phyloP scores from a whole-genome alignment of 2,329 filamentous ascomycete genomes.

The Penicillium sp. region DNA sequence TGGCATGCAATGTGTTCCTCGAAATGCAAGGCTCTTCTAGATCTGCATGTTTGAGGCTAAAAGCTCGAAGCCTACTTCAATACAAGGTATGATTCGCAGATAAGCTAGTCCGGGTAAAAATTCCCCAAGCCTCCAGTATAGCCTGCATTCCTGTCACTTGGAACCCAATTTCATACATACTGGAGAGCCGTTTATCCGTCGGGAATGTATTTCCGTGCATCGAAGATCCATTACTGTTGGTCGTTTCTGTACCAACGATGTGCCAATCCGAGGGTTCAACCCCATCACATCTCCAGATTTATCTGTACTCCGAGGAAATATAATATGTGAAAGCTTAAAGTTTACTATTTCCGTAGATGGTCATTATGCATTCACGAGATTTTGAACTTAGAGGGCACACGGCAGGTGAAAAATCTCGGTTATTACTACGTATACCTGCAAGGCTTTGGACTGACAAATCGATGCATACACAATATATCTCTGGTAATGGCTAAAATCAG shows the following conservation, averaged over 20 bases:
- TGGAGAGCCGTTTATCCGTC: not conserved
- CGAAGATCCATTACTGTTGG: not conserved
- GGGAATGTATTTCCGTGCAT: not conserved
- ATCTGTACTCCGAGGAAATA: not conserved
- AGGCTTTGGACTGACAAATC: too few relatives aligned
- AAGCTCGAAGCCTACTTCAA: not conserved
- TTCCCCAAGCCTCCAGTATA: not conserved
- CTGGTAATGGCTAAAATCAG: too few relatives aligned
- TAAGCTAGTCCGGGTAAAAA: not conserved
- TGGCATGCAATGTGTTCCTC: constrained; percentile 14
- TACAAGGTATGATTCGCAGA: not conserved
- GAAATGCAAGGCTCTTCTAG: constrained; percentile 15
- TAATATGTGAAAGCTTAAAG: too few relatives aligned
- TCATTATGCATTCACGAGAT: too few relatives aligned
- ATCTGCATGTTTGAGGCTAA: constrained; percentile 5
- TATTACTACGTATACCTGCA: too few relatives aligned
- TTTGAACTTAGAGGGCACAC: not conserved
- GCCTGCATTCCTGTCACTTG: constrained; percentile 14
- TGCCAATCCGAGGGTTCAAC: not conserved
- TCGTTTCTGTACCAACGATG: not conserved
- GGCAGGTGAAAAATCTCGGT: too few relatives aligned
- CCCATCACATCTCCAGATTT: not conserved
- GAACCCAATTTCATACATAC: not conserved
- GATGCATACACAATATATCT: too few relatives aligned
- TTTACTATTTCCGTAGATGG: too few relatives aligned